Conservation (phyloP, 1,139 yeast species). For the Blastobotrys malaysiensis region DNA sequence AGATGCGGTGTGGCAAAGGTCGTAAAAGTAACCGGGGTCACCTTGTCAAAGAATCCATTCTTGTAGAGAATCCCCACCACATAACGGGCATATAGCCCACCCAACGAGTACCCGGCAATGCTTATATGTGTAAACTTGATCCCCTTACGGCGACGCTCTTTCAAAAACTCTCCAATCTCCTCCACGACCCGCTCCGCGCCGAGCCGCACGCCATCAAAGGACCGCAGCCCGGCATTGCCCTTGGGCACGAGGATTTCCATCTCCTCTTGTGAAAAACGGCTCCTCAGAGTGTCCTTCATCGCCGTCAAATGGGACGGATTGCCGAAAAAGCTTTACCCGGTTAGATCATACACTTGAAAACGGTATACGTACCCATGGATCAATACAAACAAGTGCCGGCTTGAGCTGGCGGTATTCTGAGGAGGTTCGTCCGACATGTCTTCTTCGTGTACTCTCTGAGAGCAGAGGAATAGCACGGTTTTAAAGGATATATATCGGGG, state of each 20-base stretch:
- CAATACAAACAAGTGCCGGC: constrained; percentile 62
- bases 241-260: constrained; percentile 59
- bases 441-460: neutral
- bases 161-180: constrained; percentile 37
- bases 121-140: constrained; percentile 42
- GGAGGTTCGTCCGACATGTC: neutral
- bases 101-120: constrained; percentile 74
- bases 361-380: constrained; percentile 57
- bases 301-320: constrained; percentile 67
- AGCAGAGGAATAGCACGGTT: neutral
- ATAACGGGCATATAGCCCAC: constrained; percentile 73
- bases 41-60: constrained; percentile 46
- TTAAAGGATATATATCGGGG: neutral
- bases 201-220: constrained; percentile 77
- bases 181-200: constrained; percentile 64
- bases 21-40: constrained; percentile 43
- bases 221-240: constrained; percentile 66
- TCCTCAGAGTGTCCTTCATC: constrained; percentile 48
- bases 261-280: constrained; percentile 34
- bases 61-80: constrained; percentile 64
- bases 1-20: constrained; percentile 82
- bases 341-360: neutral
- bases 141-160: constrained; percentile 13
- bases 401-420: constrained; percentile 6
- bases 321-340: constrained; percentile 57